Conservation (phyloP, 306 rosid species). For the Castanea sativa region DNA sequence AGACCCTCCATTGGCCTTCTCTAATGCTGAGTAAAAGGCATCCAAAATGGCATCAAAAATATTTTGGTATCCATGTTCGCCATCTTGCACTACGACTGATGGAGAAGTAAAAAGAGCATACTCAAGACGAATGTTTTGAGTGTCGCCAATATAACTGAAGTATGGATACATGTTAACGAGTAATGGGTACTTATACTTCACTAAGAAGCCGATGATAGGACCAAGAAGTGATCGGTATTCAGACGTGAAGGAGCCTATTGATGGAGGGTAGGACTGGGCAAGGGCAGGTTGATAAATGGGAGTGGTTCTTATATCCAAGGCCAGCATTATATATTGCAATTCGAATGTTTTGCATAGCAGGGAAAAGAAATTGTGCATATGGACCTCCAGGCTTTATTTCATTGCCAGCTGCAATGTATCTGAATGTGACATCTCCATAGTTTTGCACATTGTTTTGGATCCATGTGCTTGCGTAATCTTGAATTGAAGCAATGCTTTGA, state of each 20-base stretch:
- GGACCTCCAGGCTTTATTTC: conserved; percentile 27
- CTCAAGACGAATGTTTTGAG: conserved; percentile 7
- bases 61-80: conserved; percentile 24
- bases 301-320: conserved; percentile 28
- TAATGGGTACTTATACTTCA: conserved; percentile 25
- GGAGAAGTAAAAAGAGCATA: conserved; percentile 34
- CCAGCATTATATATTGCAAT: conserved; percentile 28
- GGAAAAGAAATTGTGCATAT: conserved; percentile 24
- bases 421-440: conserved; percentile 36
- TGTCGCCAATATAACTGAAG: conserved; percentile 19
- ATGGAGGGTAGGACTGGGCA: conserved; percentile 42
- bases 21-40: conserved; percentile 37
- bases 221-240: conserved; percentile 15
- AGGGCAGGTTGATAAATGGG: conserved; percentile 23
- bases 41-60: conserved; percentile 43
- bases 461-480: conserved; percentile 39
- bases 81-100: conserved; percentile 34
- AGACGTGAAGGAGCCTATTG: conserved; percentile 27
- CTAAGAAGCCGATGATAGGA: conserved; percentile 24
- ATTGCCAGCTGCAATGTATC: conserved; percentile 52
- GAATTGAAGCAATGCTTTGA: conserved; percentile 17
- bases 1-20: conserved; percentile 33
- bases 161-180: conserved; percentile 41
- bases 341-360: conserved; percentile 44
- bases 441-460: conserved; percentile 29